Conservation (phyloP, 2,329 filamentous ascomycete species). For the Fusarium cicatricum region DNA sequence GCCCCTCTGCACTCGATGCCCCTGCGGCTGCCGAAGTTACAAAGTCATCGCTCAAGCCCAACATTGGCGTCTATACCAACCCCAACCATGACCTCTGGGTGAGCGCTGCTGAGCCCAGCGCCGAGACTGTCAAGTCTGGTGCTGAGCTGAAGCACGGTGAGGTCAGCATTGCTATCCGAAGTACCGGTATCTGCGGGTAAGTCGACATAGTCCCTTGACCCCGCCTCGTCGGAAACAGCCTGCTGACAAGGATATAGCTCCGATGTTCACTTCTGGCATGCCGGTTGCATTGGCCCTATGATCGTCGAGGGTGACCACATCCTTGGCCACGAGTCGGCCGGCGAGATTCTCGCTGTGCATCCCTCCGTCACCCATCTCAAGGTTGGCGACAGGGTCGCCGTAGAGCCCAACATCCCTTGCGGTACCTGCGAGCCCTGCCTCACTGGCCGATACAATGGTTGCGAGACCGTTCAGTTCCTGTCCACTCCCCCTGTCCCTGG, state of each 20-base stretch:
- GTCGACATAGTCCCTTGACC: slow-evolving; percentile 29
- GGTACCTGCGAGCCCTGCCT: slow-evolving; percentile 89
- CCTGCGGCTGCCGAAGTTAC: slow-evolving; percentile 32
- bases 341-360: slow-evolving; percentile 82
- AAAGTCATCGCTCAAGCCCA: slow-evolving; percentile 67
- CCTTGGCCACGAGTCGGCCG: slow-evolving; percentile 92
- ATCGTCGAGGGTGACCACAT: slow-evolving; percentile 89
- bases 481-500: slow-evolving; percentile 91
- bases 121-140: slow-evolving; percentile 76
- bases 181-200: slow-evolving; percentile 95
- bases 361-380: slow-evolving; percentile 80
- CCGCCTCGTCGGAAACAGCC: slow-evolving; percentile 8
- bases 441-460: slow-evolving; percentile 94
- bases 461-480: slow-evolving; percentile 84
- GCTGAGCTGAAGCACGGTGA: slow-evolving; percentile 78
- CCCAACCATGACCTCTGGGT: slow-evolving; percentile 92
- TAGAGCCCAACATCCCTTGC: slow-evolving; percentile 96
- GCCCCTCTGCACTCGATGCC: slow-evolving; percentile 46
- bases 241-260: slow-evolving; percentile 62
- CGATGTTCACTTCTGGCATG: slow-evolving; percentile 97
- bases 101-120: slow-evolving; percentile 76
- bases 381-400: slow-evolving; percentile 87
- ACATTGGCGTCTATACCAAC: slow-evolving; percentile 97
- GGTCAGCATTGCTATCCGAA: slow-evolving; percentile 88
- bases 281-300: slow-evolving; percentile 95